phyloP scores from a whole-genome alignment of 2,329 filamentous ascomycete genomes.

The Aspergillus novoparasiticus region DNA sequence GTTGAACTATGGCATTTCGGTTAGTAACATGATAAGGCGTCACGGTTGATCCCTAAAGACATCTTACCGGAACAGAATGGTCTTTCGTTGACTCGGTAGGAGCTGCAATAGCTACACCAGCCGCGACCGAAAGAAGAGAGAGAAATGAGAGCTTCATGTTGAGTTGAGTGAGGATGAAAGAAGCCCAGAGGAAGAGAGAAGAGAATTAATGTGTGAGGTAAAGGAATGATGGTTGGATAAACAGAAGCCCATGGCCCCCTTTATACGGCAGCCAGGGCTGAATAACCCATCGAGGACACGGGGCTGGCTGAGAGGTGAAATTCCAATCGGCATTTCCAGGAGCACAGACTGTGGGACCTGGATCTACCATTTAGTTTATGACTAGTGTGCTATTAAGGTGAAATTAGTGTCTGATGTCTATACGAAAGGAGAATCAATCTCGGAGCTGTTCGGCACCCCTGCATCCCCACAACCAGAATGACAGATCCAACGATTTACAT shows the following conservation, averaged over 20 bases:
- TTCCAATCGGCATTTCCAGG: not conserved
- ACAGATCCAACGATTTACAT: not conserved
- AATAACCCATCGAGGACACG: not conserved
- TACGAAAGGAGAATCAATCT: not conserved
- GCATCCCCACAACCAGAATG: not conserved
- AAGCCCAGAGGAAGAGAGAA: not conserved
- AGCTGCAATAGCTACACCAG: not conserved
- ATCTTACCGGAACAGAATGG: not conserved
- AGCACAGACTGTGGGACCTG: not conserved
- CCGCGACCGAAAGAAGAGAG: not conserved
- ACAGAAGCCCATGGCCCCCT: not conserved
- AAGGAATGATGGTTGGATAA: not conserved
- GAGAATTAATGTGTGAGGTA: not conserved
- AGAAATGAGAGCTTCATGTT: not conserved
- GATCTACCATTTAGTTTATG: too few species aligned
- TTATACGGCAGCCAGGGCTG: not conserved
- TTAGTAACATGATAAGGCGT: not conserved
- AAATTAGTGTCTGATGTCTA: not conserved
- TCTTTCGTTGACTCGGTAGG: not conserved
- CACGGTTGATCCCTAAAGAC: fast-evolving
- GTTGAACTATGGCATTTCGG: not conserved
- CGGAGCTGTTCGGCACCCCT: not conserved
- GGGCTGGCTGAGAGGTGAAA: not conserved
- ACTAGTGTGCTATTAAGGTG: too few species aligned
- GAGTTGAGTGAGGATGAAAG: not conserved